Evolutionary conservation across 139 green algal species (phyloP), one percentile per base, ranked within the genome.

Genomic region (Chlorella ohadii): DNA sequence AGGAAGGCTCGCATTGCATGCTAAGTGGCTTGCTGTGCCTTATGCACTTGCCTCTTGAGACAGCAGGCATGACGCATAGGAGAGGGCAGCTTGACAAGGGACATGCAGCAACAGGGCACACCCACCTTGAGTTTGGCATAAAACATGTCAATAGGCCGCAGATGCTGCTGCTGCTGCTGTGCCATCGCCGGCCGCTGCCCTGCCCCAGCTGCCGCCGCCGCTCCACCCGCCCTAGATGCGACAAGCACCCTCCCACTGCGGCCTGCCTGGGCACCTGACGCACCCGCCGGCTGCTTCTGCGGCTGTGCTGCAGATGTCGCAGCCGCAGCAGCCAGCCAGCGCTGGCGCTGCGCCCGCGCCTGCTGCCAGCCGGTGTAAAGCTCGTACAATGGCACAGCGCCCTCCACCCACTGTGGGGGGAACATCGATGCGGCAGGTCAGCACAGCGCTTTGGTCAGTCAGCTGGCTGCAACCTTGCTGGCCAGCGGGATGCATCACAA

Each of bases 331-430:
- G 83, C 90, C 71, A 93, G 80, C 13, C 89, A 86, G 3, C 79
- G 82, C 71, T 91, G 74, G 22, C 92, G 88, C 72, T 94, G 90
- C 55, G 86, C 78, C 6, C 82, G 75, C 31, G 84, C 70, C 27
- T 82, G 25, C 87, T 98, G 94, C 95, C 95, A 98, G 15, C 70
- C 39, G 22, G 90, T 86, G 82, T 95, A 97, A 23, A 98, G 34
- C 16, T 85, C 87, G 79, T 92, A 98, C 6, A 99, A 83, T 3
- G 96, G 96, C 16, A 86, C 84, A 0, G 92, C 92, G 83, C 91
- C 70, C 17, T 92, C 81, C 51, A 99, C 92, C 96, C 96, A 99
- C 67, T 93, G 82, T 31, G 31, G 47, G 44, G n/a, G 41, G 15
- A 31, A 16, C 0, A 28, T 27, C 4, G 13, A 3, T 71, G n/a